Evolutionary conservation across 345 rosid genomes (phyloP).

Genomic region (Bruguiera sexangula): DNA sequence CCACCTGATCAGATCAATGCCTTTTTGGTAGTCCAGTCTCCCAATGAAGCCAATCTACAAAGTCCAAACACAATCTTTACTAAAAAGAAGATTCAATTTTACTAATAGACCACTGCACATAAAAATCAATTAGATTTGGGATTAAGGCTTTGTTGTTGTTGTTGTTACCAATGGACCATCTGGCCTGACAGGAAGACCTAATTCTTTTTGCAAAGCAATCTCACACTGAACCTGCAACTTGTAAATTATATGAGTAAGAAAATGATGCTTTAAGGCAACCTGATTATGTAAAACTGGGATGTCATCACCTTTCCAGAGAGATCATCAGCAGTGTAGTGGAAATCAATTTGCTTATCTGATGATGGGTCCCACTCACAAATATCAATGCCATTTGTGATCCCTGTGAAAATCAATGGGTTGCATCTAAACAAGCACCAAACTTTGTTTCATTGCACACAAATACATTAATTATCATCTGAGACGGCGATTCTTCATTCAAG

Average conservation of each 20-base stretch:
- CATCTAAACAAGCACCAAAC: constrained; percentile 3
- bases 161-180: constrained; percentile 73
- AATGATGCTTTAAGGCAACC: constrained; percentile 2
- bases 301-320: constrained; percentile 70
- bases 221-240: constrained; percentile 67
- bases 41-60: constrained; percentile 92
- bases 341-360: constrained; percentile 56
- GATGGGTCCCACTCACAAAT: constrained; percentile 83
- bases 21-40: constrained; percentile 92
- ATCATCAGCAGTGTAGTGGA: constrained; percentile 62
- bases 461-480: not conserved
- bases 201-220: constrained; percentile 80
- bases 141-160: no score
- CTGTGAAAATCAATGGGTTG: constrained; percentile 32
- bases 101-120: not conserved
- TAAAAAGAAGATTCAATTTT: constrained; percentile 6
- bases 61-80: constrained; percentile 20
- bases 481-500: not conserved
- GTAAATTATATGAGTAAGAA: constrained; percentile 24
- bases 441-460: not conserved
- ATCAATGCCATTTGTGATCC: constrained; percentile 88
- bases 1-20: constrained; percentile 72
- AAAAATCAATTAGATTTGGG: constrained; percentile 6
- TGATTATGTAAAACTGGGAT: constrained; percentile 7
- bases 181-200: constrained; percentile 81